phyloP scores from a whole-genome alignment of 164 flowering plant species.

The Malania oleifera region DNA sequence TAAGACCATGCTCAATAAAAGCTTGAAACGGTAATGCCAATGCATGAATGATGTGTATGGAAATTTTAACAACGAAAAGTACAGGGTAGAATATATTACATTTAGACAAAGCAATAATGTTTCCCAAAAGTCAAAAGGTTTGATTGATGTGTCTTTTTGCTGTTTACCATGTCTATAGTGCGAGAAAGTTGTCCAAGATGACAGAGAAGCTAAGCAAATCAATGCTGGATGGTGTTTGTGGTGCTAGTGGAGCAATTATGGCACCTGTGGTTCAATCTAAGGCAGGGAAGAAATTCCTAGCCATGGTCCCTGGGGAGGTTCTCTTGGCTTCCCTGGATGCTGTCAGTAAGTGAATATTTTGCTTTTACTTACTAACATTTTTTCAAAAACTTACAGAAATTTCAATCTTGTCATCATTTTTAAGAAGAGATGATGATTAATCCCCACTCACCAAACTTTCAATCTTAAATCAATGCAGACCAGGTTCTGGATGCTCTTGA shows the following conservation, averaged over 20 bases:
- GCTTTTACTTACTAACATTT: no score
- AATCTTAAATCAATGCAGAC: no score
- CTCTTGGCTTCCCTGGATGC: slow-evolving; percentile 89
- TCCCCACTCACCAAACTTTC: no score
- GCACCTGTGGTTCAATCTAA: slow-evolving; percentile 53
- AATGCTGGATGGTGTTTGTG: slow-evolving; percentile 54
- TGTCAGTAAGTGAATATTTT: slow-evolving; percentile 66
- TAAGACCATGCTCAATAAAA: slow-evolving; percentile 42
- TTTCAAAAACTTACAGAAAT: no score
- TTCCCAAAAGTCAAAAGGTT: background rate
- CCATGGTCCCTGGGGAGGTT: slow-evolving; percentile 78
- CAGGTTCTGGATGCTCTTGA: slow-evolving; percentile 75
- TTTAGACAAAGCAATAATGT: no score
- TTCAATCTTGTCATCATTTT: no score
- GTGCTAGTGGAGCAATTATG: slow-evolving; percentile 59
- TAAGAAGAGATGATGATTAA: no score
- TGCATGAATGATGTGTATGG: no score
- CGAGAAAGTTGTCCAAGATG: slow-evolving; percentile 65
- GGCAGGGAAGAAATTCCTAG: slow-evolving; percentile 59
- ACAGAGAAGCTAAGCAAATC: slow-evolving; percentile 75
- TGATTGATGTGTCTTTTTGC: background rate
- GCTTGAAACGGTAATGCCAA: slow-evolving; percentile 52
- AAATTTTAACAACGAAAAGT: no score
- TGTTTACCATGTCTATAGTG: slow-evolving; percentile 29
- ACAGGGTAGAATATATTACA: no score